These are phyloP conservation scores for Dipodascus albidus DNA, from an alignment of 805 yeast genomes.

Conservation along the genomic window DNA sequence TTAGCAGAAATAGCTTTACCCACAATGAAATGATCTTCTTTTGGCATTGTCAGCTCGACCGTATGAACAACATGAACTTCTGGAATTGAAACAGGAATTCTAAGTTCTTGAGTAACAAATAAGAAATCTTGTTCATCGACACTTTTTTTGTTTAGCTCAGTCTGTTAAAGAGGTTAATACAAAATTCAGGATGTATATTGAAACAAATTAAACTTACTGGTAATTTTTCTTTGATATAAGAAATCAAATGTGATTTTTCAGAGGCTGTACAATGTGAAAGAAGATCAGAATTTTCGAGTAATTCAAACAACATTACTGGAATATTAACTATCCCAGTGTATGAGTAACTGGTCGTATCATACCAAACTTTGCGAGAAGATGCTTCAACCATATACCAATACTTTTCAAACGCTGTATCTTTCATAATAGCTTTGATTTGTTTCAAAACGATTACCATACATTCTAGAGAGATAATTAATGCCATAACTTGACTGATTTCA, in stretches of 20 bases:
- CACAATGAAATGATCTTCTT: constrained; percentile 36
- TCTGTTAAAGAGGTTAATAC: not conserved
- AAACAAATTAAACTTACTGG: constrained; percentile 1
- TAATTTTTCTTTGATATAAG: not conserved
- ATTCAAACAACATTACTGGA: not conserved
- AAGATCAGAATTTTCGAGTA: not conserved
- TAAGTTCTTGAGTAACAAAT: constrained; percentile 21
- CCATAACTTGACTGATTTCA: constrained; percentile 6
- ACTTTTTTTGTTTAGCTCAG: not conserved
- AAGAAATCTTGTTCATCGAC: constrained; percentile 7
- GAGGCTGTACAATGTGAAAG: not conserved
- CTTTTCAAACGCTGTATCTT: constrained; percentile 3
- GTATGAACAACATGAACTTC: constrained; percentile 47
- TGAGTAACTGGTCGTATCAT: constrained; percentile 6
- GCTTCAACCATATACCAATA: constrained; percentile 9
- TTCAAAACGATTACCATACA: constrained; percentile 4
- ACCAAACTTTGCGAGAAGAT: constrained; percentile 5
- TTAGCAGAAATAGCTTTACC: constrained; percentile 49
- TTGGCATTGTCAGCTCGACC: constrained; percentile 32
- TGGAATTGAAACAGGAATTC: constrained; percentile 54
- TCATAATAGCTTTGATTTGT: not conserved
- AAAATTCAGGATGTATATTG: not conserved
- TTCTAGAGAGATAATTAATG: too few species aligned
- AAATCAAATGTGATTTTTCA: not conserved
- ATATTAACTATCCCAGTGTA: not conserved